A percentile compares a stretch with the other conserved stretches of the same genome.
Evolutionary conservation across 306 rosid genomes (phyloP).

Genomic region (Begonia peltatifolia): DNA sequence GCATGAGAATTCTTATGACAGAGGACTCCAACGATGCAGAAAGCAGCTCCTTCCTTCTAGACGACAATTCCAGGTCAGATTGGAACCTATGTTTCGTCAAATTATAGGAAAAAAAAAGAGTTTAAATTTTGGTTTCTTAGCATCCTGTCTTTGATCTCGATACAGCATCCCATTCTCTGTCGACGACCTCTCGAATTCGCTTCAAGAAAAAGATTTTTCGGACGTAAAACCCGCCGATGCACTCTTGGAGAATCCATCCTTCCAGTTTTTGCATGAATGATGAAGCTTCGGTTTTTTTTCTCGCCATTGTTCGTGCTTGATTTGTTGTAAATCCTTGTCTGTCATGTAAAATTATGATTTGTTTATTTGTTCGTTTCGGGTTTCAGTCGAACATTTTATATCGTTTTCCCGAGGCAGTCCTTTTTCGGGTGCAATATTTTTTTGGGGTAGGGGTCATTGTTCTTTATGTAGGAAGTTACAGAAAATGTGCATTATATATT

Average conservation of each 20-base stretch:
- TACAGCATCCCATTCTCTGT: constrained; percentile 94
- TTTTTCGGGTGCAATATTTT: not conserved
- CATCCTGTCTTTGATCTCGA: not conserved
- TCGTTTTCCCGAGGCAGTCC: not conserved
- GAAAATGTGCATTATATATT: not conserved
- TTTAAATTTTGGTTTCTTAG: not conserved
- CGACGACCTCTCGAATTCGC: constrained; percentile 78
- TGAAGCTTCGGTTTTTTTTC: constrained; percentile 13
- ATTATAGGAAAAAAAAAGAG: no score
- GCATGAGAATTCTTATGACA: constrained; percentile 95
- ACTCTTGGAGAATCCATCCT: constrained; percentile 79
- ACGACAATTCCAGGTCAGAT: constrained; percentile 86
- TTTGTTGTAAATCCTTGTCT: constrained; percentile 35
- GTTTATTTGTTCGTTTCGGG: not conserved
- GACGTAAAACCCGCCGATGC: constrained; percentile 77
- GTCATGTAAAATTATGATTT: not conserved
- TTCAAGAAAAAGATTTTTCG: constrained; percentile 77
- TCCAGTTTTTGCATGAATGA: constrained; percentile 75
- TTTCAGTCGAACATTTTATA: not conserved
- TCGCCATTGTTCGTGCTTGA: constrained; percentile 19
- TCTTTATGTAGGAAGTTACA: not conserved
- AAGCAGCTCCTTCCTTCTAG: constrained; percentile 94
- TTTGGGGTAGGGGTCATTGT: not conserved
- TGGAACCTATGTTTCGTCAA: no score
- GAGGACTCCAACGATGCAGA: constrained; percentile 93